A percentile compares a stretch with the other conserved stretches of the same genome.
These are phyloP conservation scores for Puccinia horiana DNA, from an alignment of 1,284 basidiomycete genomes.

Conservation along the genomic window DNA sequence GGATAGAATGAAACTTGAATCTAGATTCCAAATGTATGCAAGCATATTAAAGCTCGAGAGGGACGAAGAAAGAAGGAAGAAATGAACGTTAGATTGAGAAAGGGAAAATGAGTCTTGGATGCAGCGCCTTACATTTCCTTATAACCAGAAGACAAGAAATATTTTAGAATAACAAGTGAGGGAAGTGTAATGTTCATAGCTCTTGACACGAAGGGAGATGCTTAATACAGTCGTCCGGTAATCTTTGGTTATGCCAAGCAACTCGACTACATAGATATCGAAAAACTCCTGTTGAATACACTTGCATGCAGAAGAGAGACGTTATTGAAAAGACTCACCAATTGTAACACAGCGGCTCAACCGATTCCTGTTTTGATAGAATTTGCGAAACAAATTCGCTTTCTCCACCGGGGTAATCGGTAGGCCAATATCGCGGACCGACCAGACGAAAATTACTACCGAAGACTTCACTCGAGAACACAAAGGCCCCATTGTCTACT, in stretches of 20 bases:
- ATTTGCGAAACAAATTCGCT: conserved; percentile 40
- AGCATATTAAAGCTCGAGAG: background rate
- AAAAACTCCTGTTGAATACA: background rate
- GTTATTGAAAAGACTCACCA: conserved; percentile 14
- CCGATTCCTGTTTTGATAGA: conserved; percentile 14
- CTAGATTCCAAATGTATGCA: too few relatives aligned
- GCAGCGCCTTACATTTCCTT: background rate
- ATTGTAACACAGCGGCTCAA: conserved; percentile 44
- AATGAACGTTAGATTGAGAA: background rate
- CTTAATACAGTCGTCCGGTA: conserved; percentile 30
- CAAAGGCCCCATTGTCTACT: conserved; percentile 42
- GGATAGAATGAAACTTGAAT: too few relatives aligned
- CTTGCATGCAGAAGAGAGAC: background rate
- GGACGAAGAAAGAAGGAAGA: background rate
- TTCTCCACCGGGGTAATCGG: conserved; percentile 44
- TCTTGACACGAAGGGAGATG: conserved; percentile 29
- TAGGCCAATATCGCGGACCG: conserved; percentile 43
- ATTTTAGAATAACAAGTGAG: background rate
- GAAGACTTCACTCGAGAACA: conserved; percentile 29
- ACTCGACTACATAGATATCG: conserved; percentile 6
- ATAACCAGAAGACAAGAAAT: background rate
- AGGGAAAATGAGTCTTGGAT: background rate
- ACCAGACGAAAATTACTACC: conserved; percentile 26
- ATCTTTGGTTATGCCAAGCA: conserved; percentile 40
- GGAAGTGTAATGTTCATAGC: background rate